Evolutionary conservation across 768 basidiomycete genomes (phyloP).

Genomic region (Hygrophorus pudorinus): DNA sequence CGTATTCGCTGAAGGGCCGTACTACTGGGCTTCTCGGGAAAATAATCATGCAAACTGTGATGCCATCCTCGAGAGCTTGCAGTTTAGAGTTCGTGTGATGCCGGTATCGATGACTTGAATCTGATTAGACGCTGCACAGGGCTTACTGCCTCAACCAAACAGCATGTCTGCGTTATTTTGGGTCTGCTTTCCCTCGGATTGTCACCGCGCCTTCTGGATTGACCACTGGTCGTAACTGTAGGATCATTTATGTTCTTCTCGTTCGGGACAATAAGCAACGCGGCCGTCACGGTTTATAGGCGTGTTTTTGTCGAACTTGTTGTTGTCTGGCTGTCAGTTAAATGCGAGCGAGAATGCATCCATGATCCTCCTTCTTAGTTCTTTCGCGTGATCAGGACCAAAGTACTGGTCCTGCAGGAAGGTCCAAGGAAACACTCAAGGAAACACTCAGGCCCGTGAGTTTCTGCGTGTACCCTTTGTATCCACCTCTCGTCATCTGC

Average conservation of each 20-base stretch:
- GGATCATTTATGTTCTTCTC: too few species aligned
- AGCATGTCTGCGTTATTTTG: too few species aligned
- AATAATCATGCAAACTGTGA: too few species aligned
- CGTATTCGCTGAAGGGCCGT: too few species aligned
- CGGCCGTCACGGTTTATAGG: background rate
- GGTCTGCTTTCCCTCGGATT: background rate
- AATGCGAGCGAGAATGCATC: background rate
- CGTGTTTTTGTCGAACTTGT: background rate
- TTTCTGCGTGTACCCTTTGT: slow-evolving; percentile 6
- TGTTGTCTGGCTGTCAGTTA: background rate
- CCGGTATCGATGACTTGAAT: too few species aligned
- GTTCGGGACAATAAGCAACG: background rate
- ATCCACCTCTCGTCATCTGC: slow-evolving; percentile 11
- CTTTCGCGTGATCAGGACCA: slow-evolving; percentile 16
- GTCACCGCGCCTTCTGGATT: background rate
- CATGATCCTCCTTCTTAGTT: background rate
- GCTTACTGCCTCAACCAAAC: too few species aligned
- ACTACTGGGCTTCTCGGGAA: too few species aligned
- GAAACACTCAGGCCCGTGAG: background rate
- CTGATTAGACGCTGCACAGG: background rate
- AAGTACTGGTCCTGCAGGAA: slow-evolving; percentile 17
- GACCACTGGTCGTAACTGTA: too few species aligned
- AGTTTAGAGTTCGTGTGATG: too few species aligned
- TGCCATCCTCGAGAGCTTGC: too few species aligned
- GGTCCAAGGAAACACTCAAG: slow-evolving; percentile 10